Base-by-base conservation (phyloP, 345 rosid species). In the Citrus maxima region DNA sequence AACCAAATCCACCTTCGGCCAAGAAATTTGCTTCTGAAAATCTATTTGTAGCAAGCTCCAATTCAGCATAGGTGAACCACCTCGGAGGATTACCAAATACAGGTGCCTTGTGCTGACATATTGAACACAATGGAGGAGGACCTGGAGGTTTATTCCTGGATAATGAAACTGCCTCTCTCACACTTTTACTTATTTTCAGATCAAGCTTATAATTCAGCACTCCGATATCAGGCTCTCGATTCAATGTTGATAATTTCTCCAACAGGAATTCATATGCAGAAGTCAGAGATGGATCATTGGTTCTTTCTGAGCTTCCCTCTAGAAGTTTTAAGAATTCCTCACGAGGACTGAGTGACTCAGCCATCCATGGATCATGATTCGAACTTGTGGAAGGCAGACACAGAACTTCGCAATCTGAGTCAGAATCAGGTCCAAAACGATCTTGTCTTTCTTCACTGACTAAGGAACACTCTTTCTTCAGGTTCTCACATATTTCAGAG, bases 1-100 rank as follows among this genome's bases (percentile, higher is more conserved):
- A 96, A 76, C 99, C 99, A 84, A 87, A 96, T 10, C 99, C 97
- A 74, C 99, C 99, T 88, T 96, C 99, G 75, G 99, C 98, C 86
- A 96, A 87, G 93, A 96, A 96, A 84, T 93, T 96, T 4, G 82
- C 88, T 80, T 87, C 85, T 13, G 97, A 92, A 86, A 96, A 96
- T 76, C 92, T 90, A 42, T 88, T 86, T 21, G 99, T 96, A 49
- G 99, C 97, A 25, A 88, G 88, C 82, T 94, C 98, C 77, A 96
- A 30, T 73, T 96, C 97, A 10, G 92, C 80, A 75, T 80, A 96
- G 70, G 93, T 87, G 83, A 94, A 96, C 99, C 98, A 94, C 83
- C 91, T 94, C 25, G 99, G 99, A 32, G 99, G 99, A 77, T 90
- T 92, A 80, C 99, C 99, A 55, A 96, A 96, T 21, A 88, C 88